These are phyloP conservation scores for Austroboletus rostrupii DNA, from an alignment of 1,284 basidiomycete genomes.

Conservation along the genomic window DNA sequence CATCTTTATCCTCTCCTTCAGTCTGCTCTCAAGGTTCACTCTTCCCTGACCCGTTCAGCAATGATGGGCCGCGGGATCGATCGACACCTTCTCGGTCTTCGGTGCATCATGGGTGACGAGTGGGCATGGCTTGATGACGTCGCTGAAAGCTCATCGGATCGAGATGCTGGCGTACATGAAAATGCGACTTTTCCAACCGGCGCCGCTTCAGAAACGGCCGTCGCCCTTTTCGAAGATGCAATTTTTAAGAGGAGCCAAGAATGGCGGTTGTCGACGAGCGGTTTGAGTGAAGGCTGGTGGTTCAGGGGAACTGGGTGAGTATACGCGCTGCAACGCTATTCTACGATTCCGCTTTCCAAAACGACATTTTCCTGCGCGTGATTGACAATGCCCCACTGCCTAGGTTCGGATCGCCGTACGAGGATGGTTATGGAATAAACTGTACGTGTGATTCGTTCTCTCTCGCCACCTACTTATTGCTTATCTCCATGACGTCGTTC, in stretches of 20 bases:
- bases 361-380: not conserved
- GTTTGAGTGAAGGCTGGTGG: conserved; percentile 79
- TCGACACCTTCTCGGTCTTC: conserved; percentile 87
- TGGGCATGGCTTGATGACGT: conserved; percentile 30
- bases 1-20: conserved; percentile 39
- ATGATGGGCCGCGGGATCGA: conserved; percentile 87
- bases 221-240: conserved; percentile 71
- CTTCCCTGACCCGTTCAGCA: conserved; percentile 72
- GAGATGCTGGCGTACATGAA: conserved; percentile 27
- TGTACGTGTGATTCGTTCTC: conserved; percentile 48
- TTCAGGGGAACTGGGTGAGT: conserved; percentile 87
- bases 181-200: not conserved
- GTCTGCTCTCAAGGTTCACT: conserved; percentile 74
- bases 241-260: conserved; percentile 75
- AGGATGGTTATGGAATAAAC: conserved; percentile 89
- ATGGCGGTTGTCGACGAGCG: conserved; percentile 93
- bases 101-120: conserved; percentile 53
- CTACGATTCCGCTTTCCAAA: not conserved
- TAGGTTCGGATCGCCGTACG: conserved; percentile 75
- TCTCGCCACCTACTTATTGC: not conserved
- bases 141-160: conserved; percentile 2
- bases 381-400: conserved; percentile 4
- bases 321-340: not conserved
- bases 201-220: conserved; percentile 25
- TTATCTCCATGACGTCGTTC: not conserved